Conservation (phyloP, 139 green algal genomes). For the Trebouxia sp. region DNA sequence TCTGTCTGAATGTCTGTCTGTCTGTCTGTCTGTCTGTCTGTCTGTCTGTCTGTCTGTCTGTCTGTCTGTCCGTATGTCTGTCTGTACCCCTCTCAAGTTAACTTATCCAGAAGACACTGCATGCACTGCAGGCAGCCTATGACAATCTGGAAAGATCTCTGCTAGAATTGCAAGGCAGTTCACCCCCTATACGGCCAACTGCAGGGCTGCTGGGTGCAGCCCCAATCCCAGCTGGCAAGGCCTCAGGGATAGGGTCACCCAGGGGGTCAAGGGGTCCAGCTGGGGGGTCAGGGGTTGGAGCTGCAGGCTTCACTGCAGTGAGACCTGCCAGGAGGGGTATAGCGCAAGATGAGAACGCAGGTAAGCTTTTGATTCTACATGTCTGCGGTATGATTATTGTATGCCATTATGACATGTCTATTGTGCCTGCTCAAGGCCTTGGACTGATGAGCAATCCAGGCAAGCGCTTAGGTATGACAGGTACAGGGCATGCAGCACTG, state of each 20-base stretch:
- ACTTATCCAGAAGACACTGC: background rate
- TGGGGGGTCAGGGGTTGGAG: background rate
- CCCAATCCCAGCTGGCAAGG: background rate
- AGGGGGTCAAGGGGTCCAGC: background rate
- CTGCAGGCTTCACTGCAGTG: background rate
- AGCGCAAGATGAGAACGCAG: conserved; percentile 15
- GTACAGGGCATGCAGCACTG: too few relatives aligned
- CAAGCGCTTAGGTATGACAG: too few relatives aligned
- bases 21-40: background rate
- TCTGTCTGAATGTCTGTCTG: background rate
- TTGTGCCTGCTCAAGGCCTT: background rate
- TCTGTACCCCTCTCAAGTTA: background rate
- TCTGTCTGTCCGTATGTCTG: background rate
- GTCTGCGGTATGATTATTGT: too few relatives aligned
- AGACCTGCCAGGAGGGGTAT: conserved; percentile 7
- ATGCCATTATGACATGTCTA: background rate
- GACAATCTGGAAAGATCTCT: conserved; percentile 4
- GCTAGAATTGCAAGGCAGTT: background rate
- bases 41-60: background rate
- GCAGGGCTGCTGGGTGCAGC: conserved; percentile 25
- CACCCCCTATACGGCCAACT: background rate
- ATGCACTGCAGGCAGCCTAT: background rate
- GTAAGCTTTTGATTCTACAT: background rate
- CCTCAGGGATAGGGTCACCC: too few relatives aligned
- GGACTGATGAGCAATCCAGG: background rate